Conservation (phyloP, 1,139 yeast genomes). For the Taphrina pruni region DNA sequence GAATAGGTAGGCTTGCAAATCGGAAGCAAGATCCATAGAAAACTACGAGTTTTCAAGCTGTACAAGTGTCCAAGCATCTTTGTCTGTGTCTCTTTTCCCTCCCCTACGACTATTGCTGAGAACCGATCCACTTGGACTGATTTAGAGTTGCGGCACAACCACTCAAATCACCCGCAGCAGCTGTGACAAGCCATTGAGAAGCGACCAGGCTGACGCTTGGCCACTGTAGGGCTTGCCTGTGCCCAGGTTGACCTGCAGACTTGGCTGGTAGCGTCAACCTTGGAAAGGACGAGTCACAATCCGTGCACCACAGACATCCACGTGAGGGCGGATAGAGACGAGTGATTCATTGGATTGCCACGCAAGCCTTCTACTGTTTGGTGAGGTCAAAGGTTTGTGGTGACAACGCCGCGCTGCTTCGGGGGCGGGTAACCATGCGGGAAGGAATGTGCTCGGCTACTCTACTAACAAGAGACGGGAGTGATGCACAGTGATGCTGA, state of each 20-base stretch:
- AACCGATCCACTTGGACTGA: too few relatives aligned
- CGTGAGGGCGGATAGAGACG: constrained; percentile 16
- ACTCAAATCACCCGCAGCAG: too few relatives aligned
- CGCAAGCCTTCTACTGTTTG: not conserved
- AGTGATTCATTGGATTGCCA: constrained; percentile 11
- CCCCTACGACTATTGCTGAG: too few relatives aligned
- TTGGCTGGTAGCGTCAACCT: not conserved
- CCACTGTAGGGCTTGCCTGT: too few relatives aligned
- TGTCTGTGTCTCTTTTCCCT: too few relatives aligned
- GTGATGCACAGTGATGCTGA: constrained; percentile 5
- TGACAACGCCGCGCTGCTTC: not conserved
- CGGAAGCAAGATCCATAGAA: too few relatives aligned
- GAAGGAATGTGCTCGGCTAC: not conserved
- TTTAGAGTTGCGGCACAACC: too few relatives aligned
- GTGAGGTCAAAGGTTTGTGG: not conserved
- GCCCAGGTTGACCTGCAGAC: too few relatives aligned
- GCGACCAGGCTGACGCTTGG: too few relatives aligned
- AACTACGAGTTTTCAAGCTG: too few relatives aligned
- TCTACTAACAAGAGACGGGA: not conserved
- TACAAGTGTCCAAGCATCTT: too few relatives aligned
- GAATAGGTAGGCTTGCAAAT: not conserved
- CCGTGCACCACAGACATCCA: not conserved
- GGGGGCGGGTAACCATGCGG: constrained; percentile 2
- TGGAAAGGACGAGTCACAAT: not conserved
- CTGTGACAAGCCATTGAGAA: too few relatives aligned